Evolutionary conservation across 192 early-diverging fungal species (phyloP).

Genomic region (Backusella tuberculispora): DNA sequence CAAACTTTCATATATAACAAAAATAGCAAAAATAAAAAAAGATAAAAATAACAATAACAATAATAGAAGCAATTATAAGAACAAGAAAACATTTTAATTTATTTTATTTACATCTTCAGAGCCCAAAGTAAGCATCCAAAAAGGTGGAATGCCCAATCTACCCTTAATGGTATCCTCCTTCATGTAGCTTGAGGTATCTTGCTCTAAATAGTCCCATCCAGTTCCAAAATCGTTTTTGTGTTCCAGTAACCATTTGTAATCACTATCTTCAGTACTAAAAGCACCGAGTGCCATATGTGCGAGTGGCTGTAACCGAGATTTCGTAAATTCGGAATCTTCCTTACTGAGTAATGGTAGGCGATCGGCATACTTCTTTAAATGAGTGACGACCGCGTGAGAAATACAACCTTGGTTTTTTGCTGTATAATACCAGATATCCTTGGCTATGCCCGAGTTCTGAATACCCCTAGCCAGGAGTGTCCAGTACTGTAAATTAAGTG

Average conservation of each 20-base stretch:
- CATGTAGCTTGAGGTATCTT: conserved; percentile 13
- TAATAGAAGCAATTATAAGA: no score
- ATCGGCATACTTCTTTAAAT: conserved; percentile 42
- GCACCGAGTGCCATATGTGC: conserved; percentile 50
- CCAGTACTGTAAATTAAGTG: conserved; percentile 63
- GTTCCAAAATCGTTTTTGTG: neutral
- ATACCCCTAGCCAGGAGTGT: conserved; percentile 55
- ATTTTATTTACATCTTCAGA: conserved; percentile 15
- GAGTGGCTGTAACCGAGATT: conserved; percentile 46
- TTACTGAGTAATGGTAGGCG: conserved; percentile 30
- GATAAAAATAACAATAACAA: conserved; percentile 8
- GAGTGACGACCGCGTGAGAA: conserved; percentile 46
- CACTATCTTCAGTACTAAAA: conserved; percentile 27
- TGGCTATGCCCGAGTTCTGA: conserved; percentile 51
- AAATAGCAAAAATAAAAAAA: neutral
- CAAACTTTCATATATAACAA: neutral
- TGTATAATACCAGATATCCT: conserved; percentile 59
- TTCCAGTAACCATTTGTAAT: conserved; percentile 1
- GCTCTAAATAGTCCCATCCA: conserved; percentile 8
- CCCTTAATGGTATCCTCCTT: conserved; percentile 13
- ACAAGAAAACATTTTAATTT: conserved; percentile 1
- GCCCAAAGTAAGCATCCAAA: conserved; percentile 50
- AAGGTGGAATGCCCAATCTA: conserved; percentile 49
- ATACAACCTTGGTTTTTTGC: conserved; percentile 49
- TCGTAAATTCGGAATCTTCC: conserved; percentile 26